A percentile compares a stretch with the other conserved stretches of the same genome.
These are phyloP conservation scores for Funneliformis geosporum DNA, from an alignment of 192 early-diverging fungal genomes.

Conservation along the genomic window DNA sequence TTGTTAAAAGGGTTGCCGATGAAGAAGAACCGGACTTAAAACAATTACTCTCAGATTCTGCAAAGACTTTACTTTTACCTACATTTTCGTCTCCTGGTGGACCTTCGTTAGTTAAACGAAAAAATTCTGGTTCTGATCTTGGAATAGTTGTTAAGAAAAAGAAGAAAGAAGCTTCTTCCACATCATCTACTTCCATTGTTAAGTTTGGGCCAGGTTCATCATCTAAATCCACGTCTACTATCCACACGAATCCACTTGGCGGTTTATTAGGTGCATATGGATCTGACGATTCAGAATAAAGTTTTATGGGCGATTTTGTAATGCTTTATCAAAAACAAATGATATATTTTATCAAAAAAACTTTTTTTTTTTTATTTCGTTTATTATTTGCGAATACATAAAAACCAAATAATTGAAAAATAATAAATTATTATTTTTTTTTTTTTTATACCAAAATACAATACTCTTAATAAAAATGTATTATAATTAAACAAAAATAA, in stretches of 20 bases:
- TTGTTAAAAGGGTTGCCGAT: conserved; percentile 59
- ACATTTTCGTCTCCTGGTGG: neutral
- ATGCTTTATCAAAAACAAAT: no score
- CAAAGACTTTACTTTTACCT: conserved; percentile 4
- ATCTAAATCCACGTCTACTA: no score
- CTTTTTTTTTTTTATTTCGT: no score
- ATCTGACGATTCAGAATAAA: neutral
- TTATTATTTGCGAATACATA: no score
- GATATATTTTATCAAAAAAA: no score
- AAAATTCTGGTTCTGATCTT: neutral
- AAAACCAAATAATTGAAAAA: no score
- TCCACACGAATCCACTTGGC: neutral
- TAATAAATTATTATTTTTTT: no score
- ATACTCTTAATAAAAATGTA: neutral
- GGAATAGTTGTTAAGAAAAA: neutral
- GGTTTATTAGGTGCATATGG: neutral
- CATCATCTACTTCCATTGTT: neutral
- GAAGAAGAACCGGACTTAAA: conserved; percentile 41
- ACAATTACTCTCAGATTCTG: conserved; percentile 35
- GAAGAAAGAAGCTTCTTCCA: neutral
- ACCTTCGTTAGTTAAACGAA: neutral
- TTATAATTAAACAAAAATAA: neutral
- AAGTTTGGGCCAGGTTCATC: neutral
- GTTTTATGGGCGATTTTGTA: neutral
- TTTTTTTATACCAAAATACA: neutral